Evolutionary conservation across 257 asterid species (phyloP).

Genomic region (Nicotiana obtusifolia): DNA sequence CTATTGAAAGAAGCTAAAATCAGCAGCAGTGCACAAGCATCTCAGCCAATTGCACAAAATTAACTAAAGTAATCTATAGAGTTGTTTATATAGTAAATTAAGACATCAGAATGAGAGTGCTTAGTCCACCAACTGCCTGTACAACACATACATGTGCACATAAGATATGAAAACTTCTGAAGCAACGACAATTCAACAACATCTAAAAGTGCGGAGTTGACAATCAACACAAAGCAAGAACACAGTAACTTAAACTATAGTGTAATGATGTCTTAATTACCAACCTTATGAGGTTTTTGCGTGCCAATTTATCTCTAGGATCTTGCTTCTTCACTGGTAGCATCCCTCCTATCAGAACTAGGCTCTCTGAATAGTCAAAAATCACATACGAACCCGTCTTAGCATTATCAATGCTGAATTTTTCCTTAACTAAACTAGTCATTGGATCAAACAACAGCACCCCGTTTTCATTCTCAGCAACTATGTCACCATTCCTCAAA

Average conservation of each 20-base stretch:
- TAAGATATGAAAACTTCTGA: neutral
- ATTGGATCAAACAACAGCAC: neutral
- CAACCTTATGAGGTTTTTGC: neutral
- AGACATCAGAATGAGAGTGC: neutral
- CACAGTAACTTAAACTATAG: neutral
- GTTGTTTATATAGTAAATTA: neutral
- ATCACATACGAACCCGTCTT: neutral
- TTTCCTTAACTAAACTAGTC: neutral
- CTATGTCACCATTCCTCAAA: constrained; percentile 15
- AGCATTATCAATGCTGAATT: neutral
- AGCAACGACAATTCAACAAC: neutral
- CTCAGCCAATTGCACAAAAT: neutral
- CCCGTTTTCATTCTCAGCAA: neutral
- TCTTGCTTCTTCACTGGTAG: constrained; percentile 2
- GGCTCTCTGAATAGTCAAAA: constrained; percentile 1
- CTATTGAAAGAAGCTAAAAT: neutral
- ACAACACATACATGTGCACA: neutral
- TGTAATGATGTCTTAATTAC: neutral
- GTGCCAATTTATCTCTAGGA: neutral
- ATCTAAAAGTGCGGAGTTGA: neutral
- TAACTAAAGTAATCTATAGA: neutral
- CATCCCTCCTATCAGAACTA: neutral
- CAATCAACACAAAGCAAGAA: neutral
- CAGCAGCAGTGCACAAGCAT: neutral
- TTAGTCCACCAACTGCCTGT: neutral